Base-by-base conservation (phyloP, 139 green algal genomes). In the Micractinium sp. region DNA sequence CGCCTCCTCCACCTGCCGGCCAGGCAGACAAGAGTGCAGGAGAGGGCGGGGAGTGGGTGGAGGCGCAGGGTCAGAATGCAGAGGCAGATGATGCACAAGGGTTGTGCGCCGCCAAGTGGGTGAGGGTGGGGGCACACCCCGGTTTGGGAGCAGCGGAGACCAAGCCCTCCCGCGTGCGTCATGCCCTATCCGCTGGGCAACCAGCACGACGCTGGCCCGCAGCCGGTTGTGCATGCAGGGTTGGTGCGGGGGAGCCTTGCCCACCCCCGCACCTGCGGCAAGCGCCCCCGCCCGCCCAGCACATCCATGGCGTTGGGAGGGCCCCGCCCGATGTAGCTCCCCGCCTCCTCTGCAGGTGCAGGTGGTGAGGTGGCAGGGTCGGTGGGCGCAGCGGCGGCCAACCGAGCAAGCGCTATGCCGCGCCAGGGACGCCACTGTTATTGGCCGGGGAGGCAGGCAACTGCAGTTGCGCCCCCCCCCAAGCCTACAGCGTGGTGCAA, bases 291-390 rank as follows among this genome's bases (percentile, higher is more conserved):
- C 38, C 90, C 89, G 1, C 89, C 90, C 25, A 93, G 77, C 41
- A 93, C 67, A 27, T 93, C 90, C 60, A 92, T 93, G 31, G 89
- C 75, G 0, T 85, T 85, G 41, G 89, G 91, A 36, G 61, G 74
- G 4, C 77, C 88, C 0, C 77, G 81, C 2, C 71, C 87, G 9
- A 76, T 82, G 85, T 87, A 87, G 27, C 20, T 80, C 36, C 83
- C 83, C 0, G 71, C 41, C 47, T 33, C 47, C 47, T 88, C 85
- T 88, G 85, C 85, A 60, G 41, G n/a, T 4, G 41, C 41, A 7
- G 77, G 36, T 29, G 77, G 35, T 31, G 47, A 5, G 9, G 7
- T 16, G 47, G 47, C 47, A 56, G n/a, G n/a, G n/a, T 9, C 5
- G 47, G 47, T 16, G 47, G 47, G 47, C 47, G 9, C 47, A 56